phyloP scores from a whole-genome alignment of 257 asterid species.

The Thymus mandschuricus region DNA sequence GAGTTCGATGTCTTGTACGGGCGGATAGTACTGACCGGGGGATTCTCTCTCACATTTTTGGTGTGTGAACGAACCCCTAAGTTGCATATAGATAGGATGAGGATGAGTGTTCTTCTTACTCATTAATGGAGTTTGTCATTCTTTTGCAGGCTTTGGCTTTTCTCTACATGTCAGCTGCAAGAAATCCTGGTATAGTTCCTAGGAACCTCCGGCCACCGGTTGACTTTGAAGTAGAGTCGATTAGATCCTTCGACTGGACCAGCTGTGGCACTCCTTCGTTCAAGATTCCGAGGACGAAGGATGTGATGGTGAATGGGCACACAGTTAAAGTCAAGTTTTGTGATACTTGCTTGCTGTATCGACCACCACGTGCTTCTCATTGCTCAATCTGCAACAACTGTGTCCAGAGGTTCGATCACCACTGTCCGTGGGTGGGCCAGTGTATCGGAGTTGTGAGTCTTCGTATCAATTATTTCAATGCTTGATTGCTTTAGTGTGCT shows the following conservation, averaged over 20 bases:
- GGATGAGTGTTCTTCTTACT: slow-evolving; percentile 14
- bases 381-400: slow-evolving; percentile 98
- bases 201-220: slow-evolving; percentile 57
- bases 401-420: slow-evolving; percentile 95
- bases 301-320: slow-evolving; percentile 64
- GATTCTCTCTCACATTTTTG: slow-evolving; percentile 62
- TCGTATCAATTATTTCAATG: background rate
- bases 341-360: slow-evolving; percentile 84
- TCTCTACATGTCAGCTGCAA: slow-evolving; percentile 77
- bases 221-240: slow-evolving; percentile 45
- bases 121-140: background rate
- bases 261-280: slow-evolving; percentile 45
- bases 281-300: slow-evolving; percentile 77
- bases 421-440: slow-evolving; percentile 98
- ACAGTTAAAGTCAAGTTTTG: slow-evolving; percentile 74
- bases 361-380: slow-evolving; percentile 96
- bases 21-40: slow-evolving; percentile 48
- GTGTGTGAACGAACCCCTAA: slow-evolving; percentile 38
- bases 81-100: background rate
- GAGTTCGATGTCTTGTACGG: slow-evolving; percentile 48
- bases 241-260: slow-evolving; percentile 68
- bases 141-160: slow-evolving; percentile 66
- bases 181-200: slow-evolving; percentile 85
- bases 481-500: background rate
- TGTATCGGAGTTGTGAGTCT: slow-evolving; percentile 82